Evolutionary conservation across 139 green algal genomes (phyloP), one percentile per base, ranked within the genome.

Genomic region (Auxenochlorella pyrenoidosa): DNA sequence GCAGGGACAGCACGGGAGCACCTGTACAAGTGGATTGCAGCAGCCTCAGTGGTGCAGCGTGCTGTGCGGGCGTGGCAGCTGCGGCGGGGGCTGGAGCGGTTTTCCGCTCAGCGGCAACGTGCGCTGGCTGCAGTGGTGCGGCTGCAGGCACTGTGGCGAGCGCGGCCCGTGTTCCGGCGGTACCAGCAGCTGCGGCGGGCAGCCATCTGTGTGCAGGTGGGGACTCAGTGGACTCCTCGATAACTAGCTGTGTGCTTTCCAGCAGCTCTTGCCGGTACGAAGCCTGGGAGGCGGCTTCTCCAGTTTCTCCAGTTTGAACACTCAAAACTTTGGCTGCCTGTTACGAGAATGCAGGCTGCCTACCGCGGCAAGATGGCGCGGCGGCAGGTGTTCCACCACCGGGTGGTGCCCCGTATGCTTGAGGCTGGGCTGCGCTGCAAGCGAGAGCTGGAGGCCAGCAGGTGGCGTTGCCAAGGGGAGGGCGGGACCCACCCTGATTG

Each of bases 91-190:
- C 59, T 94, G 63, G 26, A 28, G n/a, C 36, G 16, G n/a, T 87
- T 86, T n/a, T 28, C 75, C 18, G 51, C 44, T 6, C 26, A 47
- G 10, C 66, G 85, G 19, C 19, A 12, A 40, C 59, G 54, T 13
- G 32, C 88, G 30, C 30, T 79, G 32, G 38, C 40, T 5, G 83
- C 82, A 0, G 60, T 92, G 19, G 36, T 75, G 41, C 44, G n/a
- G 8, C 83, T 92, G 82, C 93, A 93, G 86, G 92, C 94, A 0
- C 36, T 86, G 15, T 95, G 90, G 93, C 86, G 93, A 21, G 87
- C 70, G 38, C 58, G 75, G 13, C 63, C 78, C 32, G 75, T 63
- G 10, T n/a, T 34, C 4, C 58, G 28, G 58, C 34, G 36, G 15
- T 91, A 84, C 88, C 51, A 76, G 43, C 59, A 54, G 16, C 30